Conservation (phyloP, 1,139 yeast species). For the Diutina scorzettiae region DNA sequence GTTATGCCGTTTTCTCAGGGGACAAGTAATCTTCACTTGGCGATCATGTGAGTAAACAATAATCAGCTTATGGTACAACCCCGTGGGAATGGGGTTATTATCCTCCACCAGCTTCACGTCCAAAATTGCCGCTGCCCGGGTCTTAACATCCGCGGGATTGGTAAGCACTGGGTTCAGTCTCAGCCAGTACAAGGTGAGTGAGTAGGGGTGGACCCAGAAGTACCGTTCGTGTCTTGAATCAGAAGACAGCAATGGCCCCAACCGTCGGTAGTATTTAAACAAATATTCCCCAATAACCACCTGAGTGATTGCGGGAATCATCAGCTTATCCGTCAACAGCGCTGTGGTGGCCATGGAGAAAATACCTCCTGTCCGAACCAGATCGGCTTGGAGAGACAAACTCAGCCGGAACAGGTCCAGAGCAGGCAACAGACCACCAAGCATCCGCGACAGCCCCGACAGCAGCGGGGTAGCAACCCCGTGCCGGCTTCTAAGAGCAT, state of each 20-base stretch:
- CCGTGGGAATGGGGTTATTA: constrained; percentile 82
- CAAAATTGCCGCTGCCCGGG: constrained; percentile 73
- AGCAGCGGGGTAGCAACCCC: not conserved
- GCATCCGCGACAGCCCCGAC: not conserved
- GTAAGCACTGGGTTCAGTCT: constrained; percentile 67
- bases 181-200: constrained; percentile 86
- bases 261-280: constrained; percentile 72
- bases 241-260: constrained; percentile 65
- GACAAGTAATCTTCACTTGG: constrained; percentile 71
- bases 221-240: constrained; percentile 82
- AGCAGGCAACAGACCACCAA: not conserved
- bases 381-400: not conserved
- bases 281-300: constrained; percentile 88
- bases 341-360: constrained; percentile 59
- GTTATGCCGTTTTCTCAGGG: constrained; percentile 79
- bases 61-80: constrained; percentile 77
- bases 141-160: constrained; percentile 51
- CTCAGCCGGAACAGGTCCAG: constrained; percentile 4
- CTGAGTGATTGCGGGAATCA: constrained; percentile 83
- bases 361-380: not conserved
- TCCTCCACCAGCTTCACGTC: constrained; percentile 75
- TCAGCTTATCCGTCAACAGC: constrained; percentile 57
- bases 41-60: constrained; percentile 61
- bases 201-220: constrained; percentile 96
- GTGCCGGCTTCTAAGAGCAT: not conserved